phyloP scores from a whole-genome alignment of 257 asterid species.

The Striga asiatica region DNA sequence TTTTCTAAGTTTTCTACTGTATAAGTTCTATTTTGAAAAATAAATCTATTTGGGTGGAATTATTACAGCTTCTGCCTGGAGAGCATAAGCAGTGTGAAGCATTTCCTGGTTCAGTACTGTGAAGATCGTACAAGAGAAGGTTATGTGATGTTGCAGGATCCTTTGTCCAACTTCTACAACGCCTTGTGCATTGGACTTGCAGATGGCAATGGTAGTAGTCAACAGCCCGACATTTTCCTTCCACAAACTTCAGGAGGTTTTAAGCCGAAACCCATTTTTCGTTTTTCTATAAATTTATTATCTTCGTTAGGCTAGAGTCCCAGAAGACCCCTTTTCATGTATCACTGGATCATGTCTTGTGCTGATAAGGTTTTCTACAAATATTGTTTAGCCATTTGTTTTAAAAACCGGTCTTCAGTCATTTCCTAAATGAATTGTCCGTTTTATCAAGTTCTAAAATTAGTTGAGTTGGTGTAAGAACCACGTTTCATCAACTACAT shows the following conservation, averaged over 20 bases:
- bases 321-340: not conserved
- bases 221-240: not conserved
- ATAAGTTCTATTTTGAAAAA: not conserved
- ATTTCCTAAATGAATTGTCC: too few relatives aligned
- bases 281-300: not conserved
- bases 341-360: not conserved
- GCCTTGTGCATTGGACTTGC: constrained; percentile 45
- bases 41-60: not conserved
- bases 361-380: too few relatives aligned
- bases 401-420: too few relatives aligned
- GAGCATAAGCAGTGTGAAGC: constrained; percentile 37
- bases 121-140: constrained; percentile 44
- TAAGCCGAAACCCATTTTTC: not conserved
- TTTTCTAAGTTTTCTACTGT: not conserved
- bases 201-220: constrained; percentile 10
- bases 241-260: constrained; percentile 21
- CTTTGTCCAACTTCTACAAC: constrained; percentile 37
- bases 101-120: constrained; percentile 46
- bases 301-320: not conserved
- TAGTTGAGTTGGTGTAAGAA: too few relatives aligned
- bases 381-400: too few relatives aligned
- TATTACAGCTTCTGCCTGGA: constrained; percentile 38
- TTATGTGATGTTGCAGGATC: constrained; percentile 38
- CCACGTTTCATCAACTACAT: too few relatives aligned
- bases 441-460: too few relatives aligned